Base-by-base conservation (phyloP, 306 rosid species). In the Ceratonia siliqua region DNA sequence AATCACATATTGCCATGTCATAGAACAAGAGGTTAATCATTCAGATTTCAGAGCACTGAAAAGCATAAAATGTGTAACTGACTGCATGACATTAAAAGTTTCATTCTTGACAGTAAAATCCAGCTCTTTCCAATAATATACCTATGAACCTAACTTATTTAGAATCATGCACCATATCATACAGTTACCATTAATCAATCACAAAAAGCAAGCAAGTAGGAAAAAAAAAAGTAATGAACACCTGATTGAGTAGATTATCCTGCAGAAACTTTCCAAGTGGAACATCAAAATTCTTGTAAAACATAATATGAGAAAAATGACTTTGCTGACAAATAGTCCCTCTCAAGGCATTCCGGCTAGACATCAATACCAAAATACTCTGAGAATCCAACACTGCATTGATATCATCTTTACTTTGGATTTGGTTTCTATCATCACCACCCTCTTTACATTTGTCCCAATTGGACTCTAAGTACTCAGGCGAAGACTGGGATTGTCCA, bases 281-380 rank as follows among this genome's bases (percentile, higher is more conserved):
- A 79, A 88, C 85, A 83, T 94, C 98, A 65, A 88, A 91, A 69
- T 88, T 88, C 78, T 87, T 89, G 92, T 94, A 91, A 86, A 94
- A 94, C 91, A 91, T 79, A 71, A 94, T 94, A 81, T 89, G 98
- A 72, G 94, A 91, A 80, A 91, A 94, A 78, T 78, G 98, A 62
- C 84, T 94, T 73, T 88, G 94, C 79, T 85, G 86, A 83, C 98
- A 94, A 22, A 91, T 82, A 43, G 87, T 82, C 79, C 96, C 92
- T 72, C 65, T 82, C 30, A 66, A 78, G 54, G 90, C 87, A 85
- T 94, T 94, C 82, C 85, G 85, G 53, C 83, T 84, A 43, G 97
- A 94, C 90, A 91, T 89, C 91, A 94, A 87, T 75, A 91, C 98
- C 86, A 94, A 82, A 85, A 94, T 94, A 84, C 98, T 89, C 83